Evolutionary conservation across 768 basidiomycete genomes (phyloP).

Genomic region (Rhizopogon rudus): DNA sequence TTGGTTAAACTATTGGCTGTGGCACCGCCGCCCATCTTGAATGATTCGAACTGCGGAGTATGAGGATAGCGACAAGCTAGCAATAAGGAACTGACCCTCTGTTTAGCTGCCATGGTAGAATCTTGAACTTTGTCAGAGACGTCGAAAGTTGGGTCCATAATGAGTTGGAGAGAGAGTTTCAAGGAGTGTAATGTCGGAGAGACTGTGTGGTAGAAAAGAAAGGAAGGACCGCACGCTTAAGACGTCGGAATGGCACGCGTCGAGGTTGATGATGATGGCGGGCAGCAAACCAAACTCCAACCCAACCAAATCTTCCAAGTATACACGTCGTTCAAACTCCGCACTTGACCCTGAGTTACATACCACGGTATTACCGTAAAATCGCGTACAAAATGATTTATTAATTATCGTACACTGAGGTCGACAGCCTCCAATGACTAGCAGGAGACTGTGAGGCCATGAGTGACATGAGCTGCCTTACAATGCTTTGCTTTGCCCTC

Average conservation of each 20-base stretch:
- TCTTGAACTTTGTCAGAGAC: slow-evolving; percentile 23
- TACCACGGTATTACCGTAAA: too few species aligned
- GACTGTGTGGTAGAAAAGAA: slow-evolving; percentile 32
- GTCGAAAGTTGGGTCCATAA: slow-evolving; percentile 35
- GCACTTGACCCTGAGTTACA: slow-evolving; percentile 1
- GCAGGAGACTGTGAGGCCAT: neutral
- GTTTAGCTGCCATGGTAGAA: slow-evolving; percentile 32
- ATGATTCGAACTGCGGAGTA: slow-evolving; percentile 59
- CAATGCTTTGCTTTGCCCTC: neutral
- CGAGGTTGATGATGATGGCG: slow-evolving; percentile 18
- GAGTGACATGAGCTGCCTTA: too few species aligned
- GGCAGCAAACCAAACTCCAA: slow-evolving; percentile 18
- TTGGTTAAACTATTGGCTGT: slow-evolving; percentile 35
- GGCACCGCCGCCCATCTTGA: slow-evolving; percentile 54
- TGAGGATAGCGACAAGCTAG: neutral
- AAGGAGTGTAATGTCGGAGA: slow-evolving; percentile 31
- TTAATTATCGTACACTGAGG: too few species aligned
- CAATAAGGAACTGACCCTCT: slow-evolving; percentile 30
- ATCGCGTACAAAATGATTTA: too few species aligned
- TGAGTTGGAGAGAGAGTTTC: slow-evolving; percentile 13
- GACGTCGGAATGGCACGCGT: slow-evolving; percentile 14
- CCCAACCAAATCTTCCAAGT: slow-evolving; percentile 4
- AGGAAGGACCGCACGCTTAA: slow-evolving; percentile 27
- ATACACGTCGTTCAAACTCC: slow-evolving; percentile 21
- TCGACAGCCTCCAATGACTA: too few species aligned